Percentiles rank a stretch among this genome's conserved stretches.
Conservation (phyloP, 805 yeast genomes). For the Lipomyces spencermartinsiae region DNA sequence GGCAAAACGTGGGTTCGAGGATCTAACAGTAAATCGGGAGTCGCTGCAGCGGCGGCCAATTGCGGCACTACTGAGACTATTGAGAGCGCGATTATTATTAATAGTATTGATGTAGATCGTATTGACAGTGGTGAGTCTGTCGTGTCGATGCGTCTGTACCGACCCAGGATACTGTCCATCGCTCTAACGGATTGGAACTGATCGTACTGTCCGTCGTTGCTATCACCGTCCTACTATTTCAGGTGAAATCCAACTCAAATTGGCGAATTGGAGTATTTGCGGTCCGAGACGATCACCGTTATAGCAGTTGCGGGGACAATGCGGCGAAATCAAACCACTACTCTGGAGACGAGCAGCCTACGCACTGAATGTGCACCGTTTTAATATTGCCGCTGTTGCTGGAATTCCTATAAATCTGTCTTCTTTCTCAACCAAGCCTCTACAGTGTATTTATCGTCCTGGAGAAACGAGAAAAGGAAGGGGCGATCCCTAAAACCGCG, state of each 20-base stretch:
- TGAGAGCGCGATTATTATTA: not conserved
- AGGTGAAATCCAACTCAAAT: not conserved
- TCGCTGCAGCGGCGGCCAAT: not conserved
- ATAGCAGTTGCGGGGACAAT: not conserved
- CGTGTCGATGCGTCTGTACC: not conserved
- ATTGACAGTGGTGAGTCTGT: not conserved
- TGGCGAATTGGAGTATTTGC: not conserved
- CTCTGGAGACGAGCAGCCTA: not conserved
- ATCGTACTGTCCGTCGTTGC: not conserved
- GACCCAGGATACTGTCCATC: not conserved
- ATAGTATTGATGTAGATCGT: not conserved
- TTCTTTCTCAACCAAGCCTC: no score
- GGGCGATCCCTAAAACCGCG: no score
- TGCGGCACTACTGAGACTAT: not conserved
- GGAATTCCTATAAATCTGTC: no score
- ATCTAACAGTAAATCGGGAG: slow-evolving; percentile 5
- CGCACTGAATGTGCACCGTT: not conserved
- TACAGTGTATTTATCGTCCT: no score
- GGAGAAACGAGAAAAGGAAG: no score
- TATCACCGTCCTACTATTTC: not conserved
- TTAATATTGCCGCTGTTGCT: no score
- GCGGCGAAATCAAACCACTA: not conserved
- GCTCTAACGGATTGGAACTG: not conserved
- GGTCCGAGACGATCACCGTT: not conserved
- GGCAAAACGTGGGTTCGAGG: slow-evolving; percentile 31